Evolutionary conservation across 2,329 filamentous ascomycete genomes (phyloP).

Genomic region (Fusarium heterosporum): DNA sequence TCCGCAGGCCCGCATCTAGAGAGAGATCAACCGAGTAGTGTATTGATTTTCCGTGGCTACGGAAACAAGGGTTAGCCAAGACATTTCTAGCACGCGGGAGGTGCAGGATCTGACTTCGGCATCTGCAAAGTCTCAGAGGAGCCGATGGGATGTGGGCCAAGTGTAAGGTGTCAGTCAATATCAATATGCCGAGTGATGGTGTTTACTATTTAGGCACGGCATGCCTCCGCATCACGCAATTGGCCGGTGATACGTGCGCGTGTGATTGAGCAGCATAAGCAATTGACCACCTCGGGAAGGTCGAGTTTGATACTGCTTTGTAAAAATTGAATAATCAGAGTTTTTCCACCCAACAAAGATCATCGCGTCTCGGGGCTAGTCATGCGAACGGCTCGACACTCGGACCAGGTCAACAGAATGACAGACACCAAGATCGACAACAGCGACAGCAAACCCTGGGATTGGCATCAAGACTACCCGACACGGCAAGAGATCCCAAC

Average conservation of each 20-base stretch:
- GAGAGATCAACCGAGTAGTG: constrained; percentile 21
- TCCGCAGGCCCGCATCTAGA: constrained; percentile 25
- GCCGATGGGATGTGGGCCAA: constrained; percentile 11
- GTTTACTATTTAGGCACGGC: background rate
- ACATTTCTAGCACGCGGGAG: constrained; percentile 34
- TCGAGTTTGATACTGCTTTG: background rate
- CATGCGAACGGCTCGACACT: constrained; percentile 21
- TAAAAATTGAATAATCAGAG: background rate
- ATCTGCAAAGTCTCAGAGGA: constrained; percentile 33
- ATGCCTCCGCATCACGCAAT: background rate
- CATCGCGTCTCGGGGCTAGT: constrained; percentile 20
- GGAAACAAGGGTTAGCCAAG: constrained; percentile 36
- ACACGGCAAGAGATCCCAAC: constrained; percentile 25
- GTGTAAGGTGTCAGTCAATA: background rate
- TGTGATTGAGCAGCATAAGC: background rate
- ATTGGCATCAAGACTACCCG: constrained; percentile 24
- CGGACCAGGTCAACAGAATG: constrained; percentile 27
- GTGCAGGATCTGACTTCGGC: constrained; percentile 39
- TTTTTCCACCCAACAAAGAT: constrained; percentile 22
- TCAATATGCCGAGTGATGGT: background rate
- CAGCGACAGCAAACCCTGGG: background rate
- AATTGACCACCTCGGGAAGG: background rate
- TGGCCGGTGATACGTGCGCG: background rate
- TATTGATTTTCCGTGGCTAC: constrained; percentile 23
- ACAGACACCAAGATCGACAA: constrained; percentile 37